phyloP scores from a whole-genome alignment of 2,329 filamentous ascomycete genomes.

The Ceratocystis papillata region DNA sequence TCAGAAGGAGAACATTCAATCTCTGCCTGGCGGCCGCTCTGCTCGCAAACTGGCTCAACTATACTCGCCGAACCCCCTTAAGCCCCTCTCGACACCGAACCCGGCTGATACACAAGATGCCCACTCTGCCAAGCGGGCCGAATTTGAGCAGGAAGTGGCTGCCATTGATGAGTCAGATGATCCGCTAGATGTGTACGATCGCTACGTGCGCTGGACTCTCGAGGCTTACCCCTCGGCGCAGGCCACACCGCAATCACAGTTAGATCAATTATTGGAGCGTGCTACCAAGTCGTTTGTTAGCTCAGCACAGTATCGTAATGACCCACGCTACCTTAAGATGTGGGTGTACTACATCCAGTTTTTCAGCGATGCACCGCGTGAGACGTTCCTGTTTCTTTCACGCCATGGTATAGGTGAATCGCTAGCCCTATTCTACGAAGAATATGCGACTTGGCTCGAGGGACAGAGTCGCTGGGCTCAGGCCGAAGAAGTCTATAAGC shows the following conservation, averaged over 20 bases:
- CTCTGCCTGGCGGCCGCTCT: slow-evolving; percentile 75
- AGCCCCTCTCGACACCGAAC: slow-evolving; percentile 50
- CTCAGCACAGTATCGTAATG: slow-evolving; percentile 85
- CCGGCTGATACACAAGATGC: slow-evolving; percentile 63
- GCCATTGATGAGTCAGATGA: slow-evolving; percentile 80
- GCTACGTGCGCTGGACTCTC: slow-evolving; percentile 94
- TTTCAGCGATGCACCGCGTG: slow-evolving; percentile 85
- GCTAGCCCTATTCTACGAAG: slow-evolving; percentile 89
- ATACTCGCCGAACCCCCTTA: slow-evolving; percentile 56
- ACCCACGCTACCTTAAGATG: slow-evolving; percentile 81
- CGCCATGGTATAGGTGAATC: slow-evolving; percentile 78
- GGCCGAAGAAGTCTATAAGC: slow-evolving; percentile 83
- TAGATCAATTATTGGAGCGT: slow-evolving; percentile 79
- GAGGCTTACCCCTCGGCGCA: slow-evolving; percentile 91
- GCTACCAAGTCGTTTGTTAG: slow-evolving; percentile 82
- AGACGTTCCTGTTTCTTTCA: slow-evolving; percentile 83
- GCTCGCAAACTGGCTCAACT: slow-evolving; percentile 78
- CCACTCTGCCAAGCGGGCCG: slow-evolving; percentile 67
- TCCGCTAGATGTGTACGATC: slow-evolving; percentile 87
- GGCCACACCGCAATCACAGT: slow-evolving; percentile 80
- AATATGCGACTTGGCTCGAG: slow-evolving; percentile 91
- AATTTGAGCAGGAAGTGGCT: slow-evolving; percentile 75
- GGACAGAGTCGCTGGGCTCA: slow-evolving; percentile 72
- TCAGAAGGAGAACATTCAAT: slow-evolving; percentile 97
- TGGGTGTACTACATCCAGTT: slow-evolving; percentile 92